Evolutionary conservation across 2,329 filamentous ascomycete genomes (phyloP).

Genomic region (Ceratocystis smalleyi): DNA sequence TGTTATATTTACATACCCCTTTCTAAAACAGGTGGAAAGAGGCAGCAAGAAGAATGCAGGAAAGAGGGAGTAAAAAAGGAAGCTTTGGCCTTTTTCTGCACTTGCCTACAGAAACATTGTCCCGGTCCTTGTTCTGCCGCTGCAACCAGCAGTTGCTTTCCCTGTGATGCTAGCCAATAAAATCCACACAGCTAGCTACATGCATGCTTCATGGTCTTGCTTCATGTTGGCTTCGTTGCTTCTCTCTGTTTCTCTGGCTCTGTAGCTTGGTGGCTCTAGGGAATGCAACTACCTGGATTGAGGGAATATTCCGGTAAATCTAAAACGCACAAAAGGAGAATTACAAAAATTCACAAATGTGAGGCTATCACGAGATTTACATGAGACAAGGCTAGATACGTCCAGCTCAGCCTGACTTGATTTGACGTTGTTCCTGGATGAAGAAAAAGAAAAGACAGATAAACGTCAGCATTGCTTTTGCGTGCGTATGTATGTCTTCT

Average conservation of each 20-base stretch:
- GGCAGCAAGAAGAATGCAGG: neutral
- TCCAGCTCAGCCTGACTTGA: too few relatives aligned
- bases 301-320: neutral
- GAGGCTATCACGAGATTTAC: neutral
- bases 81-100: neutral
- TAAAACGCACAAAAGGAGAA: neutral
- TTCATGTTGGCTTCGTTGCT: neutral
- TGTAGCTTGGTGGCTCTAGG: neutral
- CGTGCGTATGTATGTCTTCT: too few relatives aligned
- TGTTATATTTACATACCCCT: neutral
- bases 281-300: neutral
- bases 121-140: too few relatives aligned
- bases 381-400: too few relatives aligned
- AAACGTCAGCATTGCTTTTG: too few relatives aligned
- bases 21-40: neutral
- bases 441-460: too few relatives aligned
- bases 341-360: neutral
- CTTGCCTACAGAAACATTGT: neutral
- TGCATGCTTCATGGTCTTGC: neutral
- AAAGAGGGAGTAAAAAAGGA: neutral
- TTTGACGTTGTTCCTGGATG: too few relatives aligned
- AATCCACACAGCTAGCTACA: neutral
- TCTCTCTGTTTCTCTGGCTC: neutral
- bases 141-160: neutral
- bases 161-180: neutral